phyloP scores from a whole-genome alignment of 305 asterid species.

The Fraxinus baroniana region DNA sequence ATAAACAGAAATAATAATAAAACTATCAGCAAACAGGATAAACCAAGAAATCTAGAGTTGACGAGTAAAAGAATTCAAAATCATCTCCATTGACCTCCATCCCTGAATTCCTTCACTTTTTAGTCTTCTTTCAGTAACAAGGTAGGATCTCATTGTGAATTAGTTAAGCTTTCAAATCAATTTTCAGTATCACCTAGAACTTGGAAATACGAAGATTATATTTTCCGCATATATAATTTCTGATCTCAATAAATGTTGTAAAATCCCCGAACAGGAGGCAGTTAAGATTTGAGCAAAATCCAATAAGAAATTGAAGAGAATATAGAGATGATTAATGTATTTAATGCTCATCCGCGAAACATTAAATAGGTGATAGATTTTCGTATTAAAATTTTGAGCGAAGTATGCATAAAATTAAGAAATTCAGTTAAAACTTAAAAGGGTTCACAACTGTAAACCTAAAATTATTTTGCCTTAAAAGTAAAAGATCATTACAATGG shows the following conservation, averaged over 20 bases:
- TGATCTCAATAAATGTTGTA: background rate
- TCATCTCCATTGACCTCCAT: background rate
- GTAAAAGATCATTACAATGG: background rate
- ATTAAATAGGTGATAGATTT: background rate
- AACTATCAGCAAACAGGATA: background rate
- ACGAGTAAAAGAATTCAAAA: background rate
- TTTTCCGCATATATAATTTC: background rate
- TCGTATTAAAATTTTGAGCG: background rate
- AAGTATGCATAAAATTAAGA: background rate
- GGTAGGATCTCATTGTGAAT: background rate
- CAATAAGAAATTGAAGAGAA: background rate
- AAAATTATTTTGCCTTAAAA: background rate
- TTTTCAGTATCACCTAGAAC: constrained; percentile 2
- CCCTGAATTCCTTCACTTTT: background rate
- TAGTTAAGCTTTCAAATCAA: background rate
- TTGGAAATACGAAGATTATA: background rate
- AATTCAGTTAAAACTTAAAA: background rate
- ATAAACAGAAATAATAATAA: background rate
- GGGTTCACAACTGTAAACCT: background rate
- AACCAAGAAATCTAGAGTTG: background rate
- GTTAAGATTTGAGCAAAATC: background rate
- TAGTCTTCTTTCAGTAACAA: background rate
- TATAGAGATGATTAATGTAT: background rate
- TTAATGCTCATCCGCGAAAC: background rate
- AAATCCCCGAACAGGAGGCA: background rate